Evolutionary conservation across 306 rosid species (phyloP).

Genomic region (Corylus americana): DNA sequence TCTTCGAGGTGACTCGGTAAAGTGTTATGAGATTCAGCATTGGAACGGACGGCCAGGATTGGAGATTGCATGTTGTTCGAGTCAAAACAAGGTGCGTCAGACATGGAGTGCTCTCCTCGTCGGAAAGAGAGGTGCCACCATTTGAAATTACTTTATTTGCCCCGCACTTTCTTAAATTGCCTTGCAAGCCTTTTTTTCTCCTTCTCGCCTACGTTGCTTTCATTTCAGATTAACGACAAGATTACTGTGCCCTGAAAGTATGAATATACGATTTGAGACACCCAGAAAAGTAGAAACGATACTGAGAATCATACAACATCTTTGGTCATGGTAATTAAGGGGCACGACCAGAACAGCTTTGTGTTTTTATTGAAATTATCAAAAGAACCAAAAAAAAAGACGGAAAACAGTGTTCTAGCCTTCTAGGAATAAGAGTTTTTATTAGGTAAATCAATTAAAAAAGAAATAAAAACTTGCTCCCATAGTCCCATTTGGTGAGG

Average conservation of each 20-base stretch:
- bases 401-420: too few species aligned
- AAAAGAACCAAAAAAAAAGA: too few species aligned
- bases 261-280: neutral
- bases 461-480: too few species aligned
- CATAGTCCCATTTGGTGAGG: too few species aligned
- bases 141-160: neutral
- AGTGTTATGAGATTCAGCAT: conserved; percentile 11
- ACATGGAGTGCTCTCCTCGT: conserved; percentile 38
- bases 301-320: too few species aligned
- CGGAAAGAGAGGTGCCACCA: conserved; percentile 2
- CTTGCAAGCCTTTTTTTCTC: neutral
- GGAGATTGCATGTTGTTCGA: neutral
- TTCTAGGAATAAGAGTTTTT: too few species aligned
- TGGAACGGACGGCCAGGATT: conserved; percentile 21
- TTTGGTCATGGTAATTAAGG: too few species aligned
- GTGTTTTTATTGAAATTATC: too few species aligned
- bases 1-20: conserved; percentile 15
- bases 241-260: neutral
- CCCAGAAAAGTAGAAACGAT: too few species aligned
- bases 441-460: too few species aligned
- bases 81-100: conserved; percentile 26
- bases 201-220: too few species aligned
- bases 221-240: neutral
- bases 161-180: neutral
- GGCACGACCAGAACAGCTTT: too few species aligned